phyloP scores from a whole-genome alignment of 805 yeast genomes.

The Komagataella kurtzmanii region DNA sequence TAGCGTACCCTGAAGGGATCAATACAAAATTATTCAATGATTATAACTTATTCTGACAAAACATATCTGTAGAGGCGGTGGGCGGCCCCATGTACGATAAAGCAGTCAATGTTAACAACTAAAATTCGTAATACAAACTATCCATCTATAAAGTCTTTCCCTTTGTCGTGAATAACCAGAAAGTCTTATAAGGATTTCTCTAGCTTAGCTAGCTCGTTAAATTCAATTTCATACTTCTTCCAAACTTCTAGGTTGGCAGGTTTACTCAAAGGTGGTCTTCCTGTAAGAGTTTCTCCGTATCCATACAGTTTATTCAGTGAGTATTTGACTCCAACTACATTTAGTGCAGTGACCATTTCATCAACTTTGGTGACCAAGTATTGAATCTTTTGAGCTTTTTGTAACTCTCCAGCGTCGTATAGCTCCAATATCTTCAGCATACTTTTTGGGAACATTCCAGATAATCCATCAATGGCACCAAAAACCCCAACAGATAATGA shows the following conservation, averaged over 20 bases:
- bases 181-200: slow-evolving; percentile 4
- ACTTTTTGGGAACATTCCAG: slow-evolving; percentile 38
- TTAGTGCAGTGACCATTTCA: slow-evolving; percentile 24
- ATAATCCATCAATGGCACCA: slow-evolving; percentile 39
- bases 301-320: slow-evolving; percentile 22
- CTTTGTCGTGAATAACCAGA: too few relatives aligned
- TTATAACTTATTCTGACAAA: background rate
- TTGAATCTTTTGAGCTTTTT: slow-evolving; percentile 29
- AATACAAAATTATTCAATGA: background rate
- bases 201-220: slow-evolving; percentile 3
- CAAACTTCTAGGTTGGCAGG: slow-evolving; percentile 17
- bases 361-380: slow-evolving; percentile 29
- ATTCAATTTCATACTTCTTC: slow-evolving; percentile 8
- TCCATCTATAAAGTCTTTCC: background rate
- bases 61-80: too few relatives aligned
- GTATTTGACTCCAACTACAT: slow-evolving; percentile 35
- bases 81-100: too few relatives aligned
- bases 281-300: slow-evolving; percentile 26
- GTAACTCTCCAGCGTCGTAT: slow-evolving; percentile 22
- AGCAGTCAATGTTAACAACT: background rate
- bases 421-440: slow-evolving; percentile 27
- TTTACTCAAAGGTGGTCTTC: slow-evolving; percentile 32
- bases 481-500: slow-evolving; percentile 29
- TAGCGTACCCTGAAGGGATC: background rate
- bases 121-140: background rate